phyloP scores from a whole-genome alignment of 2,329 filamentous ascomycete genomes.

The Aspergillus fijiensis region DNA sequence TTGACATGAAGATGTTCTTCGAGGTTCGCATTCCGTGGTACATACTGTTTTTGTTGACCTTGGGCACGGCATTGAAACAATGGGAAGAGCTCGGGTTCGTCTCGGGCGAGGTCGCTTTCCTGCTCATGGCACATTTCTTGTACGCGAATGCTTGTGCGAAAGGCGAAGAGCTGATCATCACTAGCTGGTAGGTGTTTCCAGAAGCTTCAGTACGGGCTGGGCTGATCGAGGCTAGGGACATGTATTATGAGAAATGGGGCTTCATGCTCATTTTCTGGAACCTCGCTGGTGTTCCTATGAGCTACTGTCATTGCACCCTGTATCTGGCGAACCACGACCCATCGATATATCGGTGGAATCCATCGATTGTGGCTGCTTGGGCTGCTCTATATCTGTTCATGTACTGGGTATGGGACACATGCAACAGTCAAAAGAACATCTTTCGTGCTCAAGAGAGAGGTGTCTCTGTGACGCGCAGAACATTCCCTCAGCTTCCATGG shows the following conservation, averaged over 20 bases:
- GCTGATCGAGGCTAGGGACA: slow-evolving; percentile 57
- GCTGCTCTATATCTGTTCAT: slow-evolving; percentile 72
- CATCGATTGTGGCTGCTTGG: slow-evolving; percentile 60
- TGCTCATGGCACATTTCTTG: slow-evolving; percentile 84
- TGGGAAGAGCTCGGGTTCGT: slow-evolving; percentile 82
- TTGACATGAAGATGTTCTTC: slow-evolving; percentile 95
- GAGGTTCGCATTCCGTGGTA: slow-evolving; percentile 94
- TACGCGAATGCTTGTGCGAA: slow-evolving; percentile 91
- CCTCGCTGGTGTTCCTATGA: slow-evolving; percentile 82
- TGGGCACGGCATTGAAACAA: slow-evolving; percentile 74
- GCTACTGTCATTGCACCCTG: slow-evolving; percentile 88
- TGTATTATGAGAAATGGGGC: slow-evolving; percentile 94
- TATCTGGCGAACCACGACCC: slow-evolving; percentile 82
- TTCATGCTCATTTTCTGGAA: slow-evolving; percentile 99
- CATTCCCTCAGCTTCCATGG: slow-evolving; percentile 87
- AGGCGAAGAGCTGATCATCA: slow-evolving; percentile 84
- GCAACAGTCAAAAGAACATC: slow-evolving; percentile 88
- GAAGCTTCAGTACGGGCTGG: not conserved
- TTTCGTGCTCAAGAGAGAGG: slow-evolving; percentile 79
- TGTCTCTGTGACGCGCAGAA: slow-evolving; percentile 63
- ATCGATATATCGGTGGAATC: slow-evolving; percentile 72
- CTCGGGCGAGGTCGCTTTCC: slow-evolving; percentile 74
- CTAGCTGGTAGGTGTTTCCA: slow-evolving; percentile 64
- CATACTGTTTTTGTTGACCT: slow-evolving; percentile 74
- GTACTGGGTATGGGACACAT: slow-evolving; percentile 91